A percentile compares a stretch with the other conserved stretches of the same genome.
phyloP scores from a whole-genome alignment of 176 grass and related monocot genomes.

The Tuctoria greenei region DNA sequence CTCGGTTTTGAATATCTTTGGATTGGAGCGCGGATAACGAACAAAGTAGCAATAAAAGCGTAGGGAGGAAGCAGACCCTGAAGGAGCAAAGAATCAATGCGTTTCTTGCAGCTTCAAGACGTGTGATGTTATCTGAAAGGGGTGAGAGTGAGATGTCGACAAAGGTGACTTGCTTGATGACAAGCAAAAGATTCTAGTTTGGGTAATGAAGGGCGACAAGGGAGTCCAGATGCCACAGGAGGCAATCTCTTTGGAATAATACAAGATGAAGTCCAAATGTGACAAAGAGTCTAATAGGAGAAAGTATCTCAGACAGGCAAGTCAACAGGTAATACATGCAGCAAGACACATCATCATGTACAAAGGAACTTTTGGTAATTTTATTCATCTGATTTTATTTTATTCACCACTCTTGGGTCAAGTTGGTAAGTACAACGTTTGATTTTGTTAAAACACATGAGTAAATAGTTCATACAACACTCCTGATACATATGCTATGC shows the following conservation, averaged over 20 bases:
- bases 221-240: background rate
- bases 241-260: constrained; percentile 12
- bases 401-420: too few relatives aligned
- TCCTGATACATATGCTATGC: background rate
- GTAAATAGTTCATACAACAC: constrained; percentile 10
- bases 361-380: background rate
- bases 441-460: constrained; percentile 2
- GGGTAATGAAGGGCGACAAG: background rate
- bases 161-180: background rate
- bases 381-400: background rate
- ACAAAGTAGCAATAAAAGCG: background rate
- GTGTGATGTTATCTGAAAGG: constrained; percentile 3
- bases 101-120: constrained; percentile 31
- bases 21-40: background rate
- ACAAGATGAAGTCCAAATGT: background rate
- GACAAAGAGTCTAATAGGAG: too few relatives aligned
- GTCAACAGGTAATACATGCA: too few relatives aligned
- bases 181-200: constrained; percentile 21
- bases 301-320: too few relatives aligned
- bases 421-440: too few relatives aligned
- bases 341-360: too few relatives aligned
- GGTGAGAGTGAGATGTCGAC: background rate
- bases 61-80: constrained; percentile 4
- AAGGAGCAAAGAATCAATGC: constrained; percentile 36
- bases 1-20: background rate